A percentile compares a stretch with the other conserved stretches of the same genome.
Evolutionary conservation across 169 alveolate genomes (phyloP).

Genomic region (Eimeria mitis): DNA sequence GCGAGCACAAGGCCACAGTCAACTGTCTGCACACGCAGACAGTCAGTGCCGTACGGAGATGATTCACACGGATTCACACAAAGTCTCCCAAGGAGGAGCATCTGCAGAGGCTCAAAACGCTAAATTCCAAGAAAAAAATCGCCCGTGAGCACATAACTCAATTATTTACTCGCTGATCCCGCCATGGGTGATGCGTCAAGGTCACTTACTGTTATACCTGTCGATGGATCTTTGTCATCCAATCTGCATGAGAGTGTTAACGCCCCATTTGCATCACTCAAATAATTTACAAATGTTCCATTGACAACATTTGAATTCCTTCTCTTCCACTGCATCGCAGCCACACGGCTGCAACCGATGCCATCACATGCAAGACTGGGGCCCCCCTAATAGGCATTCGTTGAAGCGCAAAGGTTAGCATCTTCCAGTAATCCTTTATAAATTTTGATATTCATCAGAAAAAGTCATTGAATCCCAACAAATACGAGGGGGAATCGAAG

Average conservation of each 20-base stretch:
- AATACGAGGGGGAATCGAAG: background rate
- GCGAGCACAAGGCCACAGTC: background rate
- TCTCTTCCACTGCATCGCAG: background rate
- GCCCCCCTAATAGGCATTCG: background rate
- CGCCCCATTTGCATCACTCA: background rate
- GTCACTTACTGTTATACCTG: background rate
- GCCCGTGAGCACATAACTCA: background rate
- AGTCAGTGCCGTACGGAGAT: background rate
- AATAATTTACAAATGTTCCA: background rate
- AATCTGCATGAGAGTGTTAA: background rate
- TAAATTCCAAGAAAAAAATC: background rate
- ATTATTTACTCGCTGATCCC: background rate
- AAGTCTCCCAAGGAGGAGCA: background rate
- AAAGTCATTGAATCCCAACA: background rate
- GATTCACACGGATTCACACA: background rate
- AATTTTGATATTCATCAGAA: background rate
- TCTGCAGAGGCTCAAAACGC: no score
- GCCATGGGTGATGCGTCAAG: background rate
- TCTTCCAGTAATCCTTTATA: background rate
- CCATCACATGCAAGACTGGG: slow-evolving; percentile 16
- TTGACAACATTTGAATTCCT: background rate
- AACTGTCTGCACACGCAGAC: background rate
- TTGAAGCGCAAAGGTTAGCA: background rate
- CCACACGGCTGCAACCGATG: background rate
- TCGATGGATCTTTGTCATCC: background rate